Conservation (phyloP, 768 basidiomycete species). For the Amanita rubescens region DNA sequence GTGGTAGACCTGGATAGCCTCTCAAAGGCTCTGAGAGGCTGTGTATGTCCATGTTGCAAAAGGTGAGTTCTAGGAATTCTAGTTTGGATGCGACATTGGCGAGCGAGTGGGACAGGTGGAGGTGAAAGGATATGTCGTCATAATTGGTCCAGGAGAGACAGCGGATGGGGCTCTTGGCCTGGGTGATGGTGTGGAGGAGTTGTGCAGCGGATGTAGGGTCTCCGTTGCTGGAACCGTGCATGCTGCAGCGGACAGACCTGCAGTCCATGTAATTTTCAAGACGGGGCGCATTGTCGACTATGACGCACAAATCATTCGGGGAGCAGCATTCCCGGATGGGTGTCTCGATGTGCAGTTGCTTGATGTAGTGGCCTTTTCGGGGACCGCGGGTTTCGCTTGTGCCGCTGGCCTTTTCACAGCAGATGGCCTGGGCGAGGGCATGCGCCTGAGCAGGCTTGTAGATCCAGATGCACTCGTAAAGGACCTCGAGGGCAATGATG, state of each 20-base stretch:
- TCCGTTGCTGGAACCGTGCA: conserved; percentile 34
- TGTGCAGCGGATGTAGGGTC: conserved; percentile 40
- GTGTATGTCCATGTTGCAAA: conserved; percentile 41
- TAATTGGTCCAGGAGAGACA: conserved; percentile 69
- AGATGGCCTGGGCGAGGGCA: conserved; percentile 31
- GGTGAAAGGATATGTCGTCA: conserved; percentile 50
- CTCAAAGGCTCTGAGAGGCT: conserved; percentile 14
- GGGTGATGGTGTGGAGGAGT: conserved; percentile 52
- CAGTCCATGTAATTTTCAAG: conserved; percentile 58
- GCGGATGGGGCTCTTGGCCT: conserved; percentile 43
- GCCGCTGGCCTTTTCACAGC: conserved; percentile 8
- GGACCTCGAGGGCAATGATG: conserved; percentile 41
- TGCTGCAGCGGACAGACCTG: conserved; percentile 51
- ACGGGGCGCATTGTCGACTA: conserved; percentile 56
- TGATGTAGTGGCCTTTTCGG: conserved; percentile 42
- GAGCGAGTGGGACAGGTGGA: conserved; percentile 47
- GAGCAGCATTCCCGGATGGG: conserved; percentile 55
- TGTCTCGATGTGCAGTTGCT: conserved; percentile 66
- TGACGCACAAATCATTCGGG: conserved; percentile 61
- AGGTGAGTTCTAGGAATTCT: conserved; percentile 66
- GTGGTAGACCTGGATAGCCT: conserved; percentile 22
- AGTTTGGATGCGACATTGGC: conserved; percentile 44
- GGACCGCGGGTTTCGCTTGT: conserved; percentile 3
- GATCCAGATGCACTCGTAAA: conserved; percentile 72
- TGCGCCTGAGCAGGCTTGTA: conserved; percentile 42